Base-by-base conservation (phyloP, 257 asterid genomes). In the Penstemon barbatus region DNA sequence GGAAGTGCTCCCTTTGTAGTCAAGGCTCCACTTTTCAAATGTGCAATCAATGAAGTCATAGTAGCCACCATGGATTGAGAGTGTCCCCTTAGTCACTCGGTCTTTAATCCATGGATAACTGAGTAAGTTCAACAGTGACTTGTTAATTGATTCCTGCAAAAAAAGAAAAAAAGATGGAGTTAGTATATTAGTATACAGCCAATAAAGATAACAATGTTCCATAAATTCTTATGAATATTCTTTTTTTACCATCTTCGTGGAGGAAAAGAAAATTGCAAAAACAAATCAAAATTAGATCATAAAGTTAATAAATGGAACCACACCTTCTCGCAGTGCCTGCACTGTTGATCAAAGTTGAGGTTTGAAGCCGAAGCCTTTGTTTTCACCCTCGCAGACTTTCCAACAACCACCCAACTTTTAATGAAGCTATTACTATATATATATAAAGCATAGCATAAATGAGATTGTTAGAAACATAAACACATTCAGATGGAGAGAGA, bases 311-410 rank as follows among this genome's bases (percentile, higher is more conserved):
- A 40, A 3, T 5, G 57, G 50, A 55, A 42, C 1, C 10, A 37
- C 57, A 94, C 99, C 96, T 94, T 94, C 82, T 94, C 99, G 12
- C 98, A 94, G 79, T 91, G 99, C 76, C 77, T 82, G 88, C 98
- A 91, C 80, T 89, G 99, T 77, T 83, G 95, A 69, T 94, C 98
- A 52, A 91, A 80, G 78, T 77, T 50, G 82, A 89, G 98, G 83
- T 86, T 68, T 13, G 99, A 83, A 73, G 87, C 91, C 78, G 78
- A 80, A 65, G 88, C 83, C 77, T 84, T 82, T 3, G 98, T 87
- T 71, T 76, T 85, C 79, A 76, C 70, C 78, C 78, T 80, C 12
- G 99, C 99, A 6, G 87, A 79, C 48, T 69, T 87, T 57, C 91
- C 99, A 4, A 69, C 75, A 10, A 65, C 58, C 74, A 91, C 98